Evolutionary conservation across 2,329 filamentous ascomycete genomes (phyloP).

Genomic region (Microascus cirrosus): DNA sequence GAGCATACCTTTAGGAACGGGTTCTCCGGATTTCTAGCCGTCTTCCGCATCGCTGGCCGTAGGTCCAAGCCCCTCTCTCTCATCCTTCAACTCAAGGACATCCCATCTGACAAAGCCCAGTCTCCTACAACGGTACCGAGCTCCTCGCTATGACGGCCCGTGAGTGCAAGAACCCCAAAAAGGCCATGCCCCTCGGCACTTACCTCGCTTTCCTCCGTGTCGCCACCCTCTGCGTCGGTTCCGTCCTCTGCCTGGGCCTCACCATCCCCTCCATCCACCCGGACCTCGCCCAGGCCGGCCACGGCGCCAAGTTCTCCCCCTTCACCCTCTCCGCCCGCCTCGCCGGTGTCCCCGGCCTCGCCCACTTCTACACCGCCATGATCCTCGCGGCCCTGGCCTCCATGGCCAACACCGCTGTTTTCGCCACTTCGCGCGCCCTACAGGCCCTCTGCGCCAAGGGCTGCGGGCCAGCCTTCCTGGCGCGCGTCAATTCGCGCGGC

Average conservation of each 20-base stretch:
- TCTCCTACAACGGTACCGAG: slow-evolving; percentile 33
- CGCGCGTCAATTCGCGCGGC: slow-evolving; percentile 15
- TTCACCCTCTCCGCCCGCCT: slow-evolving; percentile 1
- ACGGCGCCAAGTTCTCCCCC: slow-evolving; percentile 4
- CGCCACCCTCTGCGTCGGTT: slow-evolving; percentile 38
- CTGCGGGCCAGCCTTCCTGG: slow-evolving; percentile 19
- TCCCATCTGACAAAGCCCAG: background rate
- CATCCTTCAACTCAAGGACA: background rate
- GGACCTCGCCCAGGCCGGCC: slow-evolving; percentile 21
- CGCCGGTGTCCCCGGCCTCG: slow-evolving; percentile 19
- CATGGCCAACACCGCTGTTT: slow-evolving; percentile 29
- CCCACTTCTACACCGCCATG: slow-evolving; percentile 25
- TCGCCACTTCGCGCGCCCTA: slow-evolving; percentile 23
- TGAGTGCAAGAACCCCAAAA: slow-evolving; percentile 31
- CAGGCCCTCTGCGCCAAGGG: slow-evolving; percentile 21
- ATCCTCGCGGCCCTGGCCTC: slow-evolving; percentile 21
- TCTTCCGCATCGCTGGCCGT: slow-evolving; percentile 29
- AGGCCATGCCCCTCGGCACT: slow-evolving; percentile 35
- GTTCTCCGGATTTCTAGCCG: slow-evolving; percentile 26
- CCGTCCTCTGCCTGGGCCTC: slow-evolving; percentile 39
- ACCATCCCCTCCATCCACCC: slow-evolving; percentile 30
- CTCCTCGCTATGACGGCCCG: slow-evolving; percentile 31
- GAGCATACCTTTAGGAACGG: slow-evolving; percentile 30
- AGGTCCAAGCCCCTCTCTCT: background rate
- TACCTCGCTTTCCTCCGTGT: slow-evolving; percentile 47